Evolutionary conservation across 768 basidiomycete genomes (phyloP), one percentile per base, ranked within the genome.

Genomic region (Rubroboletus satanas): DNA sequence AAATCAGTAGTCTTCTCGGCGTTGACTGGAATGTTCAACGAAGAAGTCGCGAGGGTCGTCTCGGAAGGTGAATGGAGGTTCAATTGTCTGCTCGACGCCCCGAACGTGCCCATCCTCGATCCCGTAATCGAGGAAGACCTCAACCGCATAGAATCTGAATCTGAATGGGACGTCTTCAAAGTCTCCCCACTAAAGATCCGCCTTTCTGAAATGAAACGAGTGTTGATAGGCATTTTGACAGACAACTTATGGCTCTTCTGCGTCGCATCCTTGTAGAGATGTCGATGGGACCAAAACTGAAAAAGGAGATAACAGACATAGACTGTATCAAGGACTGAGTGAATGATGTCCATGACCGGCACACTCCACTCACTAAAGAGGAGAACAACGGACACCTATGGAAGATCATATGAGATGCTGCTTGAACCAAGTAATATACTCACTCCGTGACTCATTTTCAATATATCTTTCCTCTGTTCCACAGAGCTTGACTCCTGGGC

Each of bases 211-310:
- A 71, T 57, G 41, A 71, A 65, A 28, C 65, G 71, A 26, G 67
- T 44, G 45, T 66, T 55, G 31, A 67, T 65, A 26, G 67, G 65
- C 51, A 73, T 58, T 64, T 70, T 66, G 50, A 73, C 65, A 17
- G 75, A 67, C 2, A 75, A 51, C 37, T 66, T 72, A 37, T 69
- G 63, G 52, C 79, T 81, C 57, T 75, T 77, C 59, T 76, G 75
- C 62, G 78, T 74, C 12, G 67, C 64, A 43, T 79, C 80, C 17
- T 74, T 70, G 66, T 82, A 84, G 33, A 83, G 68, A 58, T 81
- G 71, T 52, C 71, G 73, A 64, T 83, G 82, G 4, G 81, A 81
- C 74, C 77, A 81, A 12, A 84, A 74, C 63, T 81, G 82, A 63
- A 83, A 82, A 49, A 82, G 64, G 33, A 83, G 71, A 61, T 79